Evolutionary conservation across 495 filamentous ascomycete species (phyloP), one percentile per base, ranked within the genome.

Genomic region (Penicillium turbatum): DNA sequence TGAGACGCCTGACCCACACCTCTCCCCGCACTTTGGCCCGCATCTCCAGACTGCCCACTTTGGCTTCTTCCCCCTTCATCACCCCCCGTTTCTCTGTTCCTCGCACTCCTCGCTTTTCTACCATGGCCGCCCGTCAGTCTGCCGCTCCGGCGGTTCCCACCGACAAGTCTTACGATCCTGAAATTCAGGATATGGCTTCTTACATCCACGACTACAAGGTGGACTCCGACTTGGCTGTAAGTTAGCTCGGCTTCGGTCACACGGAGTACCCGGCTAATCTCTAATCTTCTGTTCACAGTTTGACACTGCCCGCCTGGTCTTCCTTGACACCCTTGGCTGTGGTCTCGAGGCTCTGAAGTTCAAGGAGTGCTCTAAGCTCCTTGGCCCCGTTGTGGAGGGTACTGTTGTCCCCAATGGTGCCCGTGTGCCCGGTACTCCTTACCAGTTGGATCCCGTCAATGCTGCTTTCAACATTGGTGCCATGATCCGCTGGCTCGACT

Each of bases 381-480:
- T 98, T 10, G 93, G 93, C n/a, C 93, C 93, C 27, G 81, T 95
- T 54, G 93, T 98, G 37, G 81, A 86, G 51, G 93, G 91, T 41
- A 97, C 93, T 44, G 74, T 87, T 12, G 95, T 98, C 42, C 93
- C 95, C 59, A 90, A 97, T 62, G 93, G 93, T 59, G 87, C 90
- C 61, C 87, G 85, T 60, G 90, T 98, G 15, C 90, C 89, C 19
- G 93, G 93, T 56, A 98, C 93, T 21, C 84, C 85, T 43, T 97
- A 95, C 76, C 84, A 95, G 69, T 84, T 98, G 49, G 93, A 98
- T 71, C 93, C 93, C 21, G 86, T 98, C 59, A 88, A 91, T 56
- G 93, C 88, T 37, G 93, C 93, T 50, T 98, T 98, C 82, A 97
- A 98, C 80, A 97, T 98, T 54, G 93, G 93, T 53, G 85, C 95